A percentile compares a stretch with the other conserved stretches of the same genome.
phyloP scores from a whole-genome alignment of 805 yeast species.

The Saccharomyces jurei region DNA sequence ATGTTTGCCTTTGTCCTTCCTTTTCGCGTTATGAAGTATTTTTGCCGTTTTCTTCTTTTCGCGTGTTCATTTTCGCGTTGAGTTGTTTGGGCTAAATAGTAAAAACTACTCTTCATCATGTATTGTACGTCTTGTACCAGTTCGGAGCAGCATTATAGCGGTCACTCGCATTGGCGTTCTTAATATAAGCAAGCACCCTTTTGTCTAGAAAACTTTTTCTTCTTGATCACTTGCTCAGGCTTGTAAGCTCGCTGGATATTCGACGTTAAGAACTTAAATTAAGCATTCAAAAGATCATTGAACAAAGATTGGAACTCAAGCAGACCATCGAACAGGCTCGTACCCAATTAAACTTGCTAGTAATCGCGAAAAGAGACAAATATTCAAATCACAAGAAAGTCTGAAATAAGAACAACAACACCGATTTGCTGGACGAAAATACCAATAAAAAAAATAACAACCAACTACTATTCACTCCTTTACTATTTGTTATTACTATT shows the following conservation, averaged over 20 bases:
- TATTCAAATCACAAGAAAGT: background rate
- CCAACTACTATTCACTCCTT: constrained; percentile 21
- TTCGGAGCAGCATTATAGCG: background rate
- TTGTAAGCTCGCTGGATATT: background rate
- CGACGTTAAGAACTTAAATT: background rate
- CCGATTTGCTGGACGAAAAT: background rate
- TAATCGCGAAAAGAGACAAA: background rate
- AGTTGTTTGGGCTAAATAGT: background rate
- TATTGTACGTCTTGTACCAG: background rate
- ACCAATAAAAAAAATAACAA: background rate
- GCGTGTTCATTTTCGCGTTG: background rate
- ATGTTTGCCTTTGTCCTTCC: background rate
- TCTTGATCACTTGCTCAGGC: background rate
- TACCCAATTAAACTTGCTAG: background rate
- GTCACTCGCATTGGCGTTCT: background rate
- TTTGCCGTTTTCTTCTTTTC: background rate
- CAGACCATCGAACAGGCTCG: background rate
- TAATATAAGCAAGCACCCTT: background rate
- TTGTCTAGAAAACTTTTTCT: background rate
- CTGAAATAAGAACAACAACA: background rate
- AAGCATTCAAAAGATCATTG: background rate
- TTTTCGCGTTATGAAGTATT: background rate
- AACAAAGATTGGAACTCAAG: background rate
- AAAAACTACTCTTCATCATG: background rate
- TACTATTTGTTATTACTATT: background rate